Base-by-base conservation (phyloP, 768 basidiomycete species). In the Albatrellus ellisii region DNA sequence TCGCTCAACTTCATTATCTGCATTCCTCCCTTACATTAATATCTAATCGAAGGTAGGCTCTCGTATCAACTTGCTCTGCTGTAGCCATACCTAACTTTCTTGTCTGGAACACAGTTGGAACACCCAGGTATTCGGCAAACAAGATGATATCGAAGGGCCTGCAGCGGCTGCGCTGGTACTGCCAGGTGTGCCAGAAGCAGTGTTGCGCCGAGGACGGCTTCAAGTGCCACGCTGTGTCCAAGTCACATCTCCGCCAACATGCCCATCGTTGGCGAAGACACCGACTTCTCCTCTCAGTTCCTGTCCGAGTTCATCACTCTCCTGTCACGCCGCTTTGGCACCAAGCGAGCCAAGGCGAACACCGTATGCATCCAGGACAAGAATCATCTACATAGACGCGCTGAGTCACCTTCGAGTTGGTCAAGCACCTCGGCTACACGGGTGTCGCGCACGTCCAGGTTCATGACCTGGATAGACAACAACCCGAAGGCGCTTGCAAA, bases 171-270 rank as follows among this genome's bases (percentile, higher is more conserved):
- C 74, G 92, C 48, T 98, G 92, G 92, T 99, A 86, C 64, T 98
- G 94, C 56, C 94, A 99, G 70, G 88, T 98, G 50, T 98, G 95
- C 74, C 67, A 97, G 71, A 99, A 99, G 59, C 94, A 98, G 62
- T 98, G 94, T 60, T 70, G 92, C 58, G 87, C 98, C 61, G 95
- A 98, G 67, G 98, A 99, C 61, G 95, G 92, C n/a, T 99, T 98
- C 75, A 94, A 95, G 63, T 92, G 89, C 60, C 91, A 95, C 59
- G 73, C 79, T 12, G 72, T 74, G 42, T 87, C 86, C 24, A 89
- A 94, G 59, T 70, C 80, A 1, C 95, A 99, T 63, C 66, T 98
- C 26, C 77, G 95, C 3, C 91, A 95, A n/a, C 59, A 97, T 99
- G 90, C 74, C 98, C 49, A 79, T 92, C 33, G 88, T 97, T 38